Evolutionary conservation across 805 yeast genomes (phyloP), one percentile per base, ranked within the genome.

Genomic region (Saccharomyces paradoxus): DNA sequence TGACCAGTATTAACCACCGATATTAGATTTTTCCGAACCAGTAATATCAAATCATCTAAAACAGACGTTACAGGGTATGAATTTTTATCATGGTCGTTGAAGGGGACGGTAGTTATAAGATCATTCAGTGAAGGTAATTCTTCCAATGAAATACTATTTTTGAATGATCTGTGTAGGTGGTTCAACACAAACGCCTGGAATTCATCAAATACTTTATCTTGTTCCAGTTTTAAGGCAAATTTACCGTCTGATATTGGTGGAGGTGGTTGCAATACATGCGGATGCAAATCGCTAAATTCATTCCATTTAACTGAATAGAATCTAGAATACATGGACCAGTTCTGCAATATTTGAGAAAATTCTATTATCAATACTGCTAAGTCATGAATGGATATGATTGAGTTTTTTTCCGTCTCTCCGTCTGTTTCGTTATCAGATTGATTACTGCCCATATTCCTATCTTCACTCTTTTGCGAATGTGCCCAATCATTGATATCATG

Each of bases 291-390:
- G 9, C 59, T 55, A 48, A 79, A 75, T 51, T 77, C 80, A 53
- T 77, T 77, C 83, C 91, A 89, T 55, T 86, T 81, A 21, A 81
- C 77, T 0, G 86, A 79, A 60, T 87, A 78, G 62, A 89, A 90
- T 62, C 82, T 81, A 55, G 86, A 77, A 66, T 88, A 89, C 73
- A 86, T 76, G 21, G 87, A 76, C 98, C 98, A 92, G 58, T 89
- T 83, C 64, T 87, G 88, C 64, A 92, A 72, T 66, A 94, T 86
- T 8, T 85, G 75, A 0, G 95, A 80, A 14, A 87, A 71, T 62
- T 94, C 97, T 53, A 77, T 79, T 10, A 87, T 72, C 22, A 86
- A 49, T 32, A 52, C 32, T 2, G 65, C 53, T 12, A 62, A 48
- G 26, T 60, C 60, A 31, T 51, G 51, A 7, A 55, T 12, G 13